Base-by-base conservation (phyloP, 179 eudicot genomes). In the Gypsophila paniculata region DNA sequence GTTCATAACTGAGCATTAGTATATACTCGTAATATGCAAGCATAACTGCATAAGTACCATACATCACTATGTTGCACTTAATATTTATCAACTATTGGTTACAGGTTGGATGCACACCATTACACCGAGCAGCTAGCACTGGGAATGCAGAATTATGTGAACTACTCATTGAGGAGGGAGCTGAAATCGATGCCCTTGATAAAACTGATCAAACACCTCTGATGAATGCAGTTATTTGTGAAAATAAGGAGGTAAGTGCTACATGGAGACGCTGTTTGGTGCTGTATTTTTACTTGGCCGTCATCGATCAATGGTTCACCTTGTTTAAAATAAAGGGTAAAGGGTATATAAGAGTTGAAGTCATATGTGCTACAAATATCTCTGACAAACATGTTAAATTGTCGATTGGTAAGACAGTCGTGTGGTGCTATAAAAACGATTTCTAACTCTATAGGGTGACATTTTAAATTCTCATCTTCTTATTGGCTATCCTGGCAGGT, bases 51-150 rank as follows among this genome's bases (percentile, higher is more conserved):
- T 3, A 23, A 22, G 0, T 42, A 15, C 39, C 64, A 25, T 4
- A 1, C 25, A 22, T 51, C 22, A 29, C 1, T 60, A 2, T 11
- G 2, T 14, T 60, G 19, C 52, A 11, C 29, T 57, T 63, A 21
- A 38, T 71, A 42, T 72, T n/a, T 17, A 29, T 21, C 54, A 44
- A 58, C 61, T 26, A 71, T 65, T 60, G 71, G 60, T 36, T 81
- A 78, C 78, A 94, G 99, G 86, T 90, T 71, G 99, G 99, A 59
- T 95, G 96, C 79, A 92, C 93, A n/a, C 95, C 99, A 72, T 82
- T 95, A 89, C 99, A 95, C 75, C 97, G 96, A 72, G 99, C 98
- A 77, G 96, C 99, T 17, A 86, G 99, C 84, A 90, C 93, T 0
- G 96, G 97, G 67, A 89, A 90, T 55, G 75, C 89, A 8, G 86